Evolutionary conservation across 2,329 filamentous ascomycete genomes (phyloP).

Genomic region (Microdochium nivale): DNA sequence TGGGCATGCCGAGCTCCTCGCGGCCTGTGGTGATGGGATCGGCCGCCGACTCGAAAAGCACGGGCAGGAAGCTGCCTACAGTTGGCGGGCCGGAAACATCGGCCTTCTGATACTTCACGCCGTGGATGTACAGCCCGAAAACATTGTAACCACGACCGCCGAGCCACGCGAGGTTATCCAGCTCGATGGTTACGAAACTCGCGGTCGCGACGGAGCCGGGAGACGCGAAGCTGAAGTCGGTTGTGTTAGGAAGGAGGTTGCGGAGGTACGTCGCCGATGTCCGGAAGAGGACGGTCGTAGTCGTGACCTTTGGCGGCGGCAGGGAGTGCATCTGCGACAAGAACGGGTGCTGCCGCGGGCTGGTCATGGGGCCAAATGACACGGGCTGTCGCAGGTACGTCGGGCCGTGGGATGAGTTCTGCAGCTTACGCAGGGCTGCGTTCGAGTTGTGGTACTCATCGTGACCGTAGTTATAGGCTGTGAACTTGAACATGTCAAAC

Average conservation of each 20-base stretch:
- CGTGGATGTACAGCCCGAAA: constrained; percentile 54
- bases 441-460: constrained; percentile 49
- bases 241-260: constrained; percentile 33
- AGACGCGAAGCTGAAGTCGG: constrained; percentile 28
- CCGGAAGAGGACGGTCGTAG: constrained; percentile 39
- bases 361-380: constrained; percentile 36
- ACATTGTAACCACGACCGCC: constrained; percentile 49
- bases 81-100: constrained; percentile 31
- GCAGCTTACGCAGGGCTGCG: constrained; percentile 39
- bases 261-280: constrained; percentile 39
- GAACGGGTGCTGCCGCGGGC: constrained; percentile 25
- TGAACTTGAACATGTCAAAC: constrained; percentile 32
- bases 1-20: constrained; percentile 55
- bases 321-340: constrained; percentile 14
- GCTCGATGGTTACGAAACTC: constrained; percentile 29
- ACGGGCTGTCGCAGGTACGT: constrained; percentile 34
- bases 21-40: constrained; percentile 52
- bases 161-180: constrained; percentile 50
- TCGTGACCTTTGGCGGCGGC: constrained; percentile 23
- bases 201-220: constrained; percentile 34
- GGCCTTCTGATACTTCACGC: constrained; percentile 44
- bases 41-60: constrained; percentile 48
- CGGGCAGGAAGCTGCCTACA: constrained; percentile 43
- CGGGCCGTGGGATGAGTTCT: constrained; percentile 26
- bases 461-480: constrained; percentile 45